These are phyloP conservation scores for Crithidia sp. DNA, from an alignment of 208 protist genomes.

Conservation along the genomic window DNA sequence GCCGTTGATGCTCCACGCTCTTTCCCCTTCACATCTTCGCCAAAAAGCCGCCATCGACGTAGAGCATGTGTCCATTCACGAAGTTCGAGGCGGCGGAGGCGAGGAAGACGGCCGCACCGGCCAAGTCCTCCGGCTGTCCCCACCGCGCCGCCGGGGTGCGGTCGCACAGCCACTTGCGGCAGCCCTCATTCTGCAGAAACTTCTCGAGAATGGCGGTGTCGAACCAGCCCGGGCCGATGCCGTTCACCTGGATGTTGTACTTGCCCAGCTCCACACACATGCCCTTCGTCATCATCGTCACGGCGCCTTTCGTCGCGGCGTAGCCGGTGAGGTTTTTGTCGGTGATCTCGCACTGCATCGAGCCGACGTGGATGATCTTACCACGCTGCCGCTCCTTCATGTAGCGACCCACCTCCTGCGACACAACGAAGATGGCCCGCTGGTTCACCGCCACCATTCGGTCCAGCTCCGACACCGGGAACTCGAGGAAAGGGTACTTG, in stretches of 20 bases:
- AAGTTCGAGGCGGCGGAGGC: conserved; percentile 27
- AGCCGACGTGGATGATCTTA: conserved; percentile 52
- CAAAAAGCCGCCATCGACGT: conserved; percentile 42
- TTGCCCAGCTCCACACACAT: conserved; percentile 43
- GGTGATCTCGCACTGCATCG: conserved; percentile 34
- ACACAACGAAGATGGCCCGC: conserved; percentile 40
- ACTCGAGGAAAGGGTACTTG: conserved; percentile 35
- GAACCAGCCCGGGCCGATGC: conserved; percentile 46
- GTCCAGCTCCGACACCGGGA: conserved; percentile 40
- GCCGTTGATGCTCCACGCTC: too few relatives aligned
- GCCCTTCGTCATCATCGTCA: conserved; percentile 52
- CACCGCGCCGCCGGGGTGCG: conserved; percentile 36
- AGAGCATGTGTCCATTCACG: conserved; percentile 35
- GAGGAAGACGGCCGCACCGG: conserved; percentile 38
- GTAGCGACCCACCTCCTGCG: conserved; percentile 25
- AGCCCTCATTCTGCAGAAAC: conserved; percentile 30
- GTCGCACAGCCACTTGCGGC: conserved; percentile 17
- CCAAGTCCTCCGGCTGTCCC: conserved; percentile 40
- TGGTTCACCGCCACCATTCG: conserved; percentile 45
- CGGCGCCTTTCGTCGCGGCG: conserved; percentile 52
- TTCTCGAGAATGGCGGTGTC: conserved; percentile 28
- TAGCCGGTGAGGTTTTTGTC: conserved; percentile 45
- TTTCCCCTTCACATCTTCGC: conserved; percentile 7
- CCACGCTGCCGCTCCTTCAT: conserved; percentile 43
- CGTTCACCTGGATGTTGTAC: conserved; percentile 53